Evolutionary conservation across 441 rosid species (phyloP).

Genomic region (Hura crepitans): DNA sequence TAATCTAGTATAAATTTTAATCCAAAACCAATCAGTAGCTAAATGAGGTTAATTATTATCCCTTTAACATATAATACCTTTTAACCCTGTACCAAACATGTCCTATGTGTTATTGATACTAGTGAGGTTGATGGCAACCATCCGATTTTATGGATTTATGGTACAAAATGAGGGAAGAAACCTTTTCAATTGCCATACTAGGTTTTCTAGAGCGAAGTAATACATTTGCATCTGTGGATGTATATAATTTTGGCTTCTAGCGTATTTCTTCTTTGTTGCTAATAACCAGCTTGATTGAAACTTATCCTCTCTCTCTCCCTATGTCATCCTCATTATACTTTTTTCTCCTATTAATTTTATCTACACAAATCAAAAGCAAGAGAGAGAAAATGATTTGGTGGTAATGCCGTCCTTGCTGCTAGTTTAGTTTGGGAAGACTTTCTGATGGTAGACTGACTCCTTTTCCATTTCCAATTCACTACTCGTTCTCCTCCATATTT

Average conservation of each 20-base stretch:
- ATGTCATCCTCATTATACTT: neutral
- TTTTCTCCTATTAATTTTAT: neutral
- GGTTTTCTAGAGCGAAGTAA: neutral
- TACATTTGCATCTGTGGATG: neutral
- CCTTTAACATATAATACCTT: too few species aligned
- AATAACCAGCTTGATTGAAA: neutral
- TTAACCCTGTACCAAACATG: too few species aligned
- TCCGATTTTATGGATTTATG: neutral
- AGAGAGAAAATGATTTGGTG: neutral
- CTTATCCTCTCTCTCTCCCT: neutral
- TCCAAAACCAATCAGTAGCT: too few species aligned
- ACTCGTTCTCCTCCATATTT: constrained; percentile 1
- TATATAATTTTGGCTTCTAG: neutral
- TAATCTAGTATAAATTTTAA: too few species aligned
- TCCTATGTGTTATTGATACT: neutral
- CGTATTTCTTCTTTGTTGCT: neutral
- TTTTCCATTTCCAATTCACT: neutral
- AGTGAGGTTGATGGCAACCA: neutral
- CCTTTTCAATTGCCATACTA: neutral
- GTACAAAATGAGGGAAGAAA: too few species aligned
- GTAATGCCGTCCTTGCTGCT: constrained; percentile 3
- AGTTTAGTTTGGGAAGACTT: neutral
- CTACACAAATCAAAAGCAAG: neutral
- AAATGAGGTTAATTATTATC: too few species aligned
- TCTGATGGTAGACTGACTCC: constrained; percentile 6